Evolutionary conservation across 805 yeast genomes (phyloP), one percentile per base, ranked within the genome.

Genomic region (Kazachstania psychrophila): DNA sequence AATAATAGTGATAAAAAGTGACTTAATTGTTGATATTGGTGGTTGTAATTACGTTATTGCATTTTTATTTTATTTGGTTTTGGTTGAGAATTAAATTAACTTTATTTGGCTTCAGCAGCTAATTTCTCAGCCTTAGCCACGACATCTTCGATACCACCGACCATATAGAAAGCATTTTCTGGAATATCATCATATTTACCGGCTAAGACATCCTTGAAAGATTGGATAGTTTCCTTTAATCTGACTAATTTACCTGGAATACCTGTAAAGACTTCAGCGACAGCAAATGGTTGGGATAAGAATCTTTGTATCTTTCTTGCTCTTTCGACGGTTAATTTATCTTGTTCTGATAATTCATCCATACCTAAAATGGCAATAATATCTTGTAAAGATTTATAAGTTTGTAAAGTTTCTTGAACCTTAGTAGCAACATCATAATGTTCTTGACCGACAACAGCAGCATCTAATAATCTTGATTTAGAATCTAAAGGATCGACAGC

Each of bases 401-500:
- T 96, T 77, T 92, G 98, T 69, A 92, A 77, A 58, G 98, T 92
- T 75, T 88, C 92, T 77, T 92, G 98, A 56, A 92, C 98, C 60
- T 70, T 64, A 56, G 94, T 73, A 50, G 98, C 98, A 66, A 82
- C 86, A 56, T 80, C 82, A 74, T 92, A 92, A 76, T 92, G 98
- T 76, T 92, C 98, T 72, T 86, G 83, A 71, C 98, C 98, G 59
- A 92, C 96, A 63, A 92, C 92, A 50, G 95, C 62, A 62, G 80
- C 95, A 68, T 92, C 98, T 66, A 92, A 81, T 68, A 92, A 82
- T 80, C 98, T 87, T 46, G 97, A 92, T 73, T 83, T 89, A 65
- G 98, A 92, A 75, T 89, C 98, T 69, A 92, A 83, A 64, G 98
- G 98, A 74, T 92, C 98, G 77, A 92, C 98, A 65, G 98, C 98